phyloP scores from a whole-genome alignment of 2,329 filamentous ascomycete species.

The Fusarium napiforme region DNA sequence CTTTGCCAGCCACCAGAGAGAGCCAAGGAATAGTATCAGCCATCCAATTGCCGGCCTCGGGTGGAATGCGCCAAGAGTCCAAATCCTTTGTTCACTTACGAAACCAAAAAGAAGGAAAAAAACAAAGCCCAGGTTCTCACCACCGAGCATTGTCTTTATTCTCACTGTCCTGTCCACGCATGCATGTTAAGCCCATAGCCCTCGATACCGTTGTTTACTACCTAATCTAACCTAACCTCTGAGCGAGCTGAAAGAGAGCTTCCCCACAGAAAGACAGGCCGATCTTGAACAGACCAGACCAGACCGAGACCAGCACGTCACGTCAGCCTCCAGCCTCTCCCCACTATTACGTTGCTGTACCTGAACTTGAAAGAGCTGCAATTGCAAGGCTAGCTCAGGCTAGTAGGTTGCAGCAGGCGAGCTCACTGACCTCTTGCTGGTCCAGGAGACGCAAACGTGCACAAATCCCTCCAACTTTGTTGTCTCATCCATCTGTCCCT shows the following conservation, averaged over 20 bases:
- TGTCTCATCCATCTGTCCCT: conserved; percentile 9
- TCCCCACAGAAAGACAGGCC: conserved; percentile 32
- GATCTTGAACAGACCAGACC: background rate
- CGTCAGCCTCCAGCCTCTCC: conserved; percentile 27
- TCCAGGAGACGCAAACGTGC: conserved; percentile 28
- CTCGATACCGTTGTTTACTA: conserved; percentile 1
- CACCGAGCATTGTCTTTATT: conserved; percentile 14
- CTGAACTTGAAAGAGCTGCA: conserved; percentile 35
- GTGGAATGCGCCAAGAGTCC: conserved; percentile 40
- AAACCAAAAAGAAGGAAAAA: background rate
- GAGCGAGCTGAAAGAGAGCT: conserved; percentile 33
- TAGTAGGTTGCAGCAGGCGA: conserved; percentile 35
- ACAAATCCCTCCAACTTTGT: conserved; percentile 35
- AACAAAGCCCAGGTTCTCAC: conserved; percentile 3
- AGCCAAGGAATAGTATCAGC: conserved; percentile 17
- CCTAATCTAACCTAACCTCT: background rate
- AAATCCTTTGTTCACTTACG: conserved; percentile 40
- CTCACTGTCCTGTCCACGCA: background rate
- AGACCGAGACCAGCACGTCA: conserved; percentile 23
- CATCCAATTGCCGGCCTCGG: conserved; percentile 35
- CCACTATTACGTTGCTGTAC: conserved; percentile 33
- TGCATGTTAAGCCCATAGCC: background rate
- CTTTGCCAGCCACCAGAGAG: conserved; percentile 29
- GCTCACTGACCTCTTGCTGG: conserved; percentile 41
- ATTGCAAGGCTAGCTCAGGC: conserved; percentile 28